A percentile compares a stretch with the other conserved stretches of the same genome.
These are phyloP conservation scores for Neopestalotiopsis sp. DNA, from an alignment of 2,329 filamentous ascomycete species.

Conservation along the genomic window DNA sequence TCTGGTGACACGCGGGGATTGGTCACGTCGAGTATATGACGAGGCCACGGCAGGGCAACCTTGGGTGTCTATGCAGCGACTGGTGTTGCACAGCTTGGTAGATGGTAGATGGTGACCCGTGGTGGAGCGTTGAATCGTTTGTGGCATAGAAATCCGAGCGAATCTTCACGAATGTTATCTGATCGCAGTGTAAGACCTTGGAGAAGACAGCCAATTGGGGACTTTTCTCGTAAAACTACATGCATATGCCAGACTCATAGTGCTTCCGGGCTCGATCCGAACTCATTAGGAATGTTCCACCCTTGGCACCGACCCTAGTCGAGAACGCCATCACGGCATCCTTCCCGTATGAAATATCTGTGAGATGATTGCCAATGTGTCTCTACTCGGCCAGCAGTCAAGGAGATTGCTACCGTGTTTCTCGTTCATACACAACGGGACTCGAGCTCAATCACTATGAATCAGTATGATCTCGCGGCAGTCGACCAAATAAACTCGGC, in stretches of 20 bases:
- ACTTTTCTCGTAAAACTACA: not conserved
- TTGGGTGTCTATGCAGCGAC: not conserved
- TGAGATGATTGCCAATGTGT: not conserved
- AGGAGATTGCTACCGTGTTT: not conserved
- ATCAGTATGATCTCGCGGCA: not conserved
- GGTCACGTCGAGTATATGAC: not conserved
- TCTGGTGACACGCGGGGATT: not conserved
- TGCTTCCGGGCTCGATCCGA: not conserved
- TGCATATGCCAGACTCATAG: not conserved
- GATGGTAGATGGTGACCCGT: not conserved
- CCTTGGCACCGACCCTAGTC: not conserved
- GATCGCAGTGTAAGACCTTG: conserved; percentile 1
- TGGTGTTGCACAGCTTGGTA: not conserved
- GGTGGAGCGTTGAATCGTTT: not conserved
- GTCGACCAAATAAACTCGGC: not conserved
- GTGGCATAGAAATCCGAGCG: not conserved
- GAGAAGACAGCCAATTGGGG: not conserved
- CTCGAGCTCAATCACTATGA: not conserved
- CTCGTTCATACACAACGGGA: not conserved
- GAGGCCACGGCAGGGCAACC: not conserved
- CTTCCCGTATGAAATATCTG: not conserved
- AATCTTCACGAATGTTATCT: not conserved
- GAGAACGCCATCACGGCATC: not conserved
- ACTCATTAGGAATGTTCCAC: not conserved
- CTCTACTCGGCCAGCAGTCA: not conserved